These are phyloP conservation scores for Rhizophlyctis rosea DNA, from an alignment of 192 early-diverging fungal genomes.

Conservation along the genomic window DNA sequence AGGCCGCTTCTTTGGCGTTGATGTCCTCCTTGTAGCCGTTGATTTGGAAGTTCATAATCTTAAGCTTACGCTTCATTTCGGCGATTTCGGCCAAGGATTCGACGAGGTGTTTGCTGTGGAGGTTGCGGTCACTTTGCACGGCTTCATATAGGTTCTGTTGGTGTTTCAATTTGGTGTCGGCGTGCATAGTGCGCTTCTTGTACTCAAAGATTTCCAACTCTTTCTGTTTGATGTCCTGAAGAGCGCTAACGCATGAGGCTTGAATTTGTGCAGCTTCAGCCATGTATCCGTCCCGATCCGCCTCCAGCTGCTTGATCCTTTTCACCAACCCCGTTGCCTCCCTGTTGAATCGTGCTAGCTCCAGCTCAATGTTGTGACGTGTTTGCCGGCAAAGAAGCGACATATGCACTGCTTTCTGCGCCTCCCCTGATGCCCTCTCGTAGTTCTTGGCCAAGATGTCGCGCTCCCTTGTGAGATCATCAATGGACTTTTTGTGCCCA, in stretches of 20 bases:
- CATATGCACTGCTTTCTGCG: slow-evolving; percentile 29
- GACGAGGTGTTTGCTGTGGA: slow-evolving; percentile 59
- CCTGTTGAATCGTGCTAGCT: slow-evolving; percentile 34
- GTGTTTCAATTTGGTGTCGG: slow-evolving; percentile 64
- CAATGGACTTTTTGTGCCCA: slow-evolving; percentile 43
- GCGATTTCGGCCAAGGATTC: slow-evolving; percentile 58
- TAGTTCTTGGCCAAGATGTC: slow-evolving; percentile 47
- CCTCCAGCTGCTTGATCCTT: slow-evolving; percentile 31
- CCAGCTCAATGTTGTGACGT: slow-evolving; percentile 55
- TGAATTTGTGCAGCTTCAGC: slow-evolving; percentile 39
- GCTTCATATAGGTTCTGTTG: slow-evolving; percentile 69
- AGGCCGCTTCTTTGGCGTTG: slow-evolving; percentile 47
- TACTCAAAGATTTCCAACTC: slow-evolving; percentile 58
- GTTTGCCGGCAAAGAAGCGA: slow-evolving; percentile 43
- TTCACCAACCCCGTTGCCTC: slow-evolving; percentile 31
- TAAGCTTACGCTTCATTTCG: slow-evolving; percentile 62
- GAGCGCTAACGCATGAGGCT: slow-evolving; percentile 32
- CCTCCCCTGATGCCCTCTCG: slow-evolving; percentile 39
- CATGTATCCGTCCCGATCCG: slow-evolving; percentile 42
- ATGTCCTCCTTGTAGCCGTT: slow-evolving; percentile 64
- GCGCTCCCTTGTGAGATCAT: slow-evolving; percentile 51
- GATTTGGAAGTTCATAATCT: slow-evolving; percentile 68
- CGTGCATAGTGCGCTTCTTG: slow-evolving; percentile 53
- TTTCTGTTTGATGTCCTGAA: slow-evolving; percentile 55
- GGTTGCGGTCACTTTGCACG: slow-evolving; percentile 59